phyloP scores from a whole-genome alignment of 345 rosid species.

The Aquilaria yunnanensis region DNA sequence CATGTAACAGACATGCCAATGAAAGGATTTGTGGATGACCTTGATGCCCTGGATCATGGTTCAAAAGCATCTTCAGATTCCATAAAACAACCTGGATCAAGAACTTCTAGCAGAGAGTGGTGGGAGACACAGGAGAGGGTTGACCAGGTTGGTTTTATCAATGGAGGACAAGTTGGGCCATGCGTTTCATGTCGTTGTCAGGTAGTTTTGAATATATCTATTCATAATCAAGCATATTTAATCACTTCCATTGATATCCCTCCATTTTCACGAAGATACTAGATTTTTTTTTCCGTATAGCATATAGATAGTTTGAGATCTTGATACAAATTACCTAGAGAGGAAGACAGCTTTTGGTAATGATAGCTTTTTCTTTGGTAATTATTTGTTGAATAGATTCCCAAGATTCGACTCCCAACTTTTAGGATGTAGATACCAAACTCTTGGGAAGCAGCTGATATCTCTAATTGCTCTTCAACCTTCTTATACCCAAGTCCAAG shows the following conservation, averaged over 20 bases:
- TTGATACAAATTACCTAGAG: no score
- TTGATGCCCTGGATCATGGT: conserved; percentile 27
- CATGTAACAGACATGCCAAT: conserved; percentile 56
- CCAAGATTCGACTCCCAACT: no score
- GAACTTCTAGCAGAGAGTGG: conserved; percentile 60
- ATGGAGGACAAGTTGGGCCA: conserved; percentile 93
- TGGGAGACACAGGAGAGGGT: conserved; percentile 88
- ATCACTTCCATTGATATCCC: background rate
- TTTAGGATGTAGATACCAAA: no score
- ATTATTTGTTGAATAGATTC: no score
- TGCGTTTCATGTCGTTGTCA: conserved; percentile 89
- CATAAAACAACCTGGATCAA: conserved; percentile 26
- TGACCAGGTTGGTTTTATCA: conserved; percentile 48
- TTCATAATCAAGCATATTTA: background rate
- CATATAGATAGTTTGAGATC: background rate
- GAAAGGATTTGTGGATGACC: conserved; percentile 90
- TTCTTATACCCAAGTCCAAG: no score
- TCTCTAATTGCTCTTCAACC: no score
- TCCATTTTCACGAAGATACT: no score
- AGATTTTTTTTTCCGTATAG: background rate
- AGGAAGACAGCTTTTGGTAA: no score
- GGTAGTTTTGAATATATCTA: conserved; percentile 39
- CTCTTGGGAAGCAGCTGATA: no score
- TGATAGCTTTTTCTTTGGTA: no score
- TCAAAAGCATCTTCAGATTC: conserved; percentile 22